Evolutionary conservation across 2,329 filamentous ascomycete species (phyloP), one percentile per base, ranked within the genome.

Genomic region (Fusarium bactridioides): DNA sequence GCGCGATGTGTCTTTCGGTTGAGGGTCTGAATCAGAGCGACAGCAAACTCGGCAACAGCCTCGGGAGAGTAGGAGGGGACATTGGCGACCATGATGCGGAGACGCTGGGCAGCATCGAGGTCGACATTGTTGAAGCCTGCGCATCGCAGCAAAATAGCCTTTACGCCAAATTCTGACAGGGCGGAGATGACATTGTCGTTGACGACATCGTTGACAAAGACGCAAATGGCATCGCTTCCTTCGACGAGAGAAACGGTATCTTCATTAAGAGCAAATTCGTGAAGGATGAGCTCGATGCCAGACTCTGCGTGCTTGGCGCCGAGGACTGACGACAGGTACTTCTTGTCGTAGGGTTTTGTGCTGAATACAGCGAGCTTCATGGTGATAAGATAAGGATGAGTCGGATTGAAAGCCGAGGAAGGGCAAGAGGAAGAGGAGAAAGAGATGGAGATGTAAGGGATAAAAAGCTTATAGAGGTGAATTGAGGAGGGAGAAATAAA

Each of bases 51-150:
- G 72, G 90, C 90, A 5, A 93, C 91, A 5, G 90, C 89, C 79
- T 92, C 89, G 65, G 91, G 91, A 12, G 89, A 90, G 81, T 93
- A 93, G 7, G 89, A 87, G 3, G 91, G 90, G 38, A 93, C 90
- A 67, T 90, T 89, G 73, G 89, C 89, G 48, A 92, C 89, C 75
- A 88, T 87, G 71, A 93, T 81, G 63, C 86, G 86, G 7, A 89
- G 84, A 25, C 79, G 77, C 73, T 85, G 82, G 61, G 91, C 91
- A 3, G 84, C 82, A 23, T 79, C 78, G 27, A 92, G 86, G 76
- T 92, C 88, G 65, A 92, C 87, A 74, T 91, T 89, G 82, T 93
- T 92, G 84, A 85, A 91, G 63, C 91, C 91, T 4, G 91, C 91
- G 79, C 91, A 92, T 58, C 91, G 89, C 61, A 92, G 84, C 29